Evolutionary conservation across 2,329 filamentous ascomycete species (phyloP).

Genomic region (Periconia digitata): DNA sequence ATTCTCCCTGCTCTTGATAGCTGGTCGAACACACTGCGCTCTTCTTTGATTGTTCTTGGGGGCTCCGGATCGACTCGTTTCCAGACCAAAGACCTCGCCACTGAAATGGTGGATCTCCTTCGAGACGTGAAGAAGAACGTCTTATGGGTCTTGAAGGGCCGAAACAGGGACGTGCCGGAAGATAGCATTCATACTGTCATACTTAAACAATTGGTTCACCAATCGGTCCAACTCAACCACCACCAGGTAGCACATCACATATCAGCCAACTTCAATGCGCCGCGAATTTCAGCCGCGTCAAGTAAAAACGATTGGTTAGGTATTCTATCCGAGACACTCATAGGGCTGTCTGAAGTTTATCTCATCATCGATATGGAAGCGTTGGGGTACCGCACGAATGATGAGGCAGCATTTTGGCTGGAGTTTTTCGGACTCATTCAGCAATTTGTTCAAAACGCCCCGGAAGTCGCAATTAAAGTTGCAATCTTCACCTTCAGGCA

Average conservation of each 20-base stretch:
- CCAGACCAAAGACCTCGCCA: conserved; percentile 1
- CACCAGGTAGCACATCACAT: background rate
- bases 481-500: background rate
- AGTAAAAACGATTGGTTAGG: background rate
- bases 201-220: background rate
- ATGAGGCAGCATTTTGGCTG: background rate
- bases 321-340: background rate
- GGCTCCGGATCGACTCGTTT: conserved; percentile 1
- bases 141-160: background rate
- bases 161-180: background rate
- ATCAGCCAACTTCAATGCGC: background rate
- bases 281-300: background rate
- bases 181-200: background rate
- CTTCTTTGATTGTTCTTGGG: background rate
- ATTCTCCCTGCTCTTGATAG: background rate
- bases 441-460: background rate
- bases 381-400: background rate
- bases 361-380: conserved; percentile 1
- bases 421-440: background rate
- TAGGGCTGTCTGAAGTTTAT: background rate
- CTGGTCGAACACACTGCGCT: background rate
- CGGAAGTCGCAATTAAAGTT: background rate
- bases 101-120: conserved; percentile 1
- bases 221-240: background rate
- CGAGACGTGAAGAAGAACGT: background rate